These are phyloP conservation scores for Lipomyces japonicus DNA, from an alignment of 805 yeast species.

Conservation along the genomic window DNA sequence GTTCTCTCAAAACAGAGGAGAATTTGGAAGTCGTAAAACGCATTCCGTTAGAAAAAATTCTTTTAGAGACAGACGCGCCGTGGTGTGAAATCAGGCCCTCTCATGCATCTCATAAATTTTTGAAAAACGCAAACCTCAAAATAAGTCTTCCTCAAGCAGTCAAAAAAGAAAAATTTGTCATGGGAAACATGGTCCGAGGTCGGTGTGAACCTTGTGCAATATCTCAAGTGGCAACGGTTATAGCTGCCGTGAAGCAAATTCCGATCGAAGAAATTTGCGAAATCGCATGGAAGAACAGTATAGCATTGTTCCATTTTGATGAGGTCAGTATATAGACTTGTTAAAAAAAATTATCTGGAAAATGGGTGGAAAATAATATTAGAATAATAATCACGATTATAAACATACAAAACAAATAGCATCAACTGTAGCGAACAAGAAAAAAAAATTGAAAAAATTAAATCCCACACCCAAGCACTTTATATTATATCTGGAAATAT, in stretches of 20 bases:
- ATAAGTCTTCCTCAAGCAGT: slow-evolving; percentile 36
- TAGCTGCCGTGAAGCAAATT: slow-evolving; percentile 49
- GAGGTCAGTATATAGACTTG: background rate
- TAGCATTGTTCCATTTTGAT: slow-evolving; percentile 42
- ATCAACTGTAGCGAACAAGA: too few species aligned
- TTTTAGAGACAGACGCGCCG: slow-evolving; percentile 89
- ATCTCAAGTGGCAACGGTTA: slow-evolving; percentile 70
- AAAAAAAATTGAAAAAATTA: too few species aligned
- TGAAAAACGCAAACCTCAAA: slow-evolving; percentile 32
- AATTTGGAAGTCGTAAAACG: slow-evolving; percentile 60
- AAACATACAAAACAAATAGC: too few species aligned
- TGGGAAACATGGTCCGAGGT: slow-evolving; percentile 58
- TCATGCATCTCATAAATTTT: slow-evolving; percentile 64
- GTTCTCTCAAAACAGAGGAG: slow-evolving; percentile 77
- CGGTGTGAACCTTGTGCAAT: slow-evolving; percentile 91
- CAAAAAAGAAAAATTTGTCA: slow-evolving; percentile 57
- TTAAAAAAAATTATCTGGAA: background rate
- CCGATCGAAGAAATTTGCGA: slow-evolving; percentile 46
- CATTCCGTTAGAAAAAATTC: slow-evolving; percentile 66
- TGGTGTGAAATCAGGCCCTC: slow-evolving; percentile 94
- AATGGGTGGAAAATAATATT: background rate
- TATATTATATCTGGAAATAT: too few species aligned
- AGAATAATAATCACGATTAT: too few species aligned
- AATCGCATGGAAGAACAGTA: slow-evolving; percentile 51
- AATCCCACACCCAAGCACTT: too few species aligned